These are phyloP conservation scores for Solanum chilense DNA, from an alignment of 257 asterid species.

Conservation along the genomic window DNA sequence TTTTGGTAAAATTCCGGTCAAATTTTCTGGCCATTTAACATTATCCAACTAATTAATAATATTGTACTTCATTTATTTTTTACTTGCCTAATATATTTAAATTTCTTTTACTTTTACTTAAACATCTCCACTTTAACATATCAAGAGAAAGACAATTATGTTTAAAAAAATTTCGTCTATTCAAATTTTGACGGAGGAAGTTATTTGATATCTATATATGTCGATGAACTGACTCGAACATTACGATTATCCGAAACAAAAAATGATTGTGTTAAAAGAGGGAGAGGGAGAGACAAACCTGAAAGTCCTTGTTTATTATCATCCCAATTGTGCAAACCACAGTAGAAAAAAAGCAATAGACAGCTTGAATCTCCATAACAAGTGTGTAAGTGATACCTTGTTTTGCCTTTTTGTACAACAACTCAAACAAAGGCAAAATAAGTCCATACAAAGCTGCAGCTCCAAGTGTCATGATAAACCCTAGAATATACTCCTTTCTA, in stretches of 20 bases:
- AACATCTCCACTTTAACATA: background rate
- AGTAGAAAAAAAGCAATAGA: background rate
- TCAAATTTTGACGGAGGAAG: background rate
- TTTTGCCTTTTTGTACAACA: background rate
- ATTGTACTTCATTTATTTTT: background rate
- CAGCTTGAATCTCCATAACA: background rate
- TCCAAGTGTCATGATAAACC: constrained; percentile 17
- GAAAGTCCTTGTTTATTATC: background rate
- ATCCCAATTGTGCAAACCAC: background rate
- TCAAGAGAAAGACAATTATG: background rate
- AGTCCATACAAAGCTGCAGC: constrained; percentile 20
- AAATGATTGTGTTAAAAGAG: background rate
- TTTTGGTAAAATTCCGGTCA: too few relatives aligned
- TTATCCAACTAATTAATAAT: background rate
- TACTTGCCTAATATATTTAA: too few relatives aligned
- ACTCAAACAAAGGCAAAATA: background rate
- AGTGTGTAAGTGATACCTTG: background rate
- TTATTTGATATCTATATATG: background rate
- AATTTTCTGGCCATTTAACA: too few relatives aligned
- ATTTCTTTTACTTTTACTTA: too few relatives aligned
- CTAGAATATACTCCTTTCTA: constrained; percentile 3
- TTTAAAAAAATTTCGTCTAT: background rate
- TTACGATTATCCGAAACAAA: rapidly evolving
- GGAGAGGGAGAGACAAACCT: background rate
- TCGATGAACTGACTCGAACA: background rate